phyloP scores from a whole-genome alignment of 2,329 filamentous ascomycete species.

The Rhynchosporium agropyri region DNA sequence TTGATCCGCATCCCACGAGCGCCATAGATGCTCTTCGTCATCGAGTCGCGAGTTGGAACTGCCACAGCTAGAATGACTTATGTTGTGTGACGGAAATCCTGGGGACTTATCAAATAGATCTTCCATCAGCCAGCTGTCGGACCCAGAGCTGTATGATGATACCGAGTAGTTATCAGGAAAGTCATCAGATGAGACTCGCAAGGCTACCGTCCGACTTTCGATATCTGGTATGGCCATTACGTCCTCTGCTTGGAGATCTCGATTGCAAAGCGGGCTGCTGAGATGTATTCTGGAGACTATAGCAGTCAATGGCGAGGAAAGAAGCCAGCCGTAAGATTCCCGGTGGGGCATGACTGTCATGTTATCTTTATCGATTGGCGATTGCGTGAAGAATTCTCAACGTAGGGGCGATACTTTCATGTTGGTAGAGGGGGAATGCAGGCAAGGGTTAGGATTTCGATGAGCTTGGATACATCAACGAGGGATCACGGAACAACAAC shows the following conservation, averaged over 20 bases:
- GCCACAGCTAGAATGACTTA: background rate
- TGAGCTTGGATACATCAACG: constrained; percentile 4
- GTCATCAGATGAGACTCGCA: background rate
- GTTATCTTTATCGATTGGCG: constrained; percentile 21
- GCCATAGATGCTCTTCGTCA: constrained; percentile 8
- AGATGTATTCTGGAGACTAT: constrained; percentile 15
- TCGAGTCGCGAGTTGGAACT: constrained; percentile 2
- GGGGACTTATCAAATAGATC: background rate
- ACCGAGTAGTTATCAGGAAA: background rate
- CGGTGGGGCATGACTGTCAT: constrained; percentile 3
- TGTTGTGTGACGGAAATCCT: background rate
- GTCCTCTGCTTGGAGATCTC: background rate
- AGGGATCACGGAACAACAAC: background rate
- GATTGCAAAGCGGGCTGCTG: background rate
- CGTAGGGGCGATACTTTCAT: constrained; percentile 9
- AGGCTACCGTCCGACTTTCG: background rate
- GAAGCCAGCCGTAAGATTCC: constrained; percentile 7
- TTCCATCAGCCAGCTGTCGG: constrained; percentile 8
- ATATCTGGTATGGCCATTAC: background rate
- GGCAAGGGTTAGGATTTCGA: constrained; percentile 11
- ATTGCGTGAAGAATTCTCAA: constrained; percentile 16
- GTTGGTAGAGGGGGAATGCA: constrained; percentile 4
- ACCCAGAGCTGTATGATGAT: background rate
- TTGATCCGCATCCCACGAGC: constrained; percentile 4
- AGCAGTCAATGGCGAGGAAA: constrained; percentile 11